Evolutionary conservation across 176 grass and related monocot species (phyloP), one percentile per base, ranked within the genome.

Genomic region (Oryza meyeriana): DNA sequence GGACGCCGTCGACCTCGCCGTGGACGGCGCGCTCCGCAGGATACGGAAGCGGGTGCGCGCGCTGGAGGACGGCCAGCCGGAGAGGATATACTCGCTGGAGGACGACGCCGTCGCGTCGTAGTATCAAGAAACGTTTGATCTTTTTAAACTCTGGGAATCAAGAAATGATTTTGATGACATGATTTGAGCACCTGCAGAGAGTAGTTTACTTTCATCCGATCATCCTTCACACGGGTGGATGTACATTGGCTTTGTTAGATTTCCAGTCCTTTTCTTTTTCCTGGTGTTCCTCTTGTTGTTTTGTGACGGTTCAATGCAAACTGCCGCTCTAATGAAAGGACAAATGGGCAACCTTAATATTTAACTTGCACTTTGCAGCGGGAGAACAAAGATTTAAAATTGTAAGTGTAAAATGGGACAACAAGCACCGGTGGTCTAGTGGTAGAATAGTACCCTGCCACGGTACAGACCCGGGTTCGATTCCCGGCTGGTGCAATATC

Each of bases 391-490:
- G 2, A 42, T 14, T 44, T 44, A 13, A 45, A 1, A 4, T 0
- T 14, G 0, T 2, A 45, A 16, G 0, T 14, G 12, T 44, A 0
- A 0, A 1, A 1, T 4, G 9, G 1, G 8, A 22, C 7, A 0
- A 8, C 0, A 0, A 25, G 85, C 88, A 94, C 87, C 89, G 88
- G 88, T 87, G 72, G 83, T 94, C 86, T 88, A 91, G 89, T 93
- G 93, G 91, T 93, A 87, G 86, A 89, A 89, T 91, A 88, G 87
- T 89, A 91, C 87, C 89, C 87, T 94, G 89, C 87, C 87, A 91
- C 74, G 89, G 88, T 95, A 88, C 73, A 91, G 89, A 88, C 90
- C 84, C 87, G 79, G 78, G 66, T 89, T 89, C 78, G 83, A 86
- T 89, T 89, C 78, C 78, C 78, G 88, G 88, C 88, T 89, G 87